Base-by-base conservation (phyloP, 768 basidiomycete species). In the Fomitopsis pulvina region DNA sequence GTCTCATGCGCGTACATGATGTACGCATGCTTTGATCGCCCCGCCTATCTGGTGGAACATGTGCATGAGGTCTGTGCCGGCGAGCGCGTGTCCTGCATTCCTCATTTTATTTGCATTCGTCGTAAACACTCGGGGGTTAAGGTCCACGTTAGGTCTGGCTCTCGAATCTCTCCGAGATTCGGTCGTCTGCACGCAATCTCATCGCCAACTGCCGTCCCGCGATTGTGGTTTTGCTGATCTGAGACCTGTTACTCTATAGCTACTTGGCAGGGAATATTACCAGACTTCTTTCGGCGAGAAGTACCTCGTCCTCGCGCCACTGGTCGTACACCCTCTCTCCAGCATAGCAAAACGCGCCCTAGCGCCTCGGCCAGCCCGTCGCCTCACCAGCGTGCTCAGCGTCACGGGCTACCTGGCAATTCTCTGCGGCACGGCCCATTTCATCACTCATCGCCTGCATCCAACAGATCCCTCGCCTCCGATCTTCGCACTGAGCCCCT, bases 191-290 rank as follows among this genome's bases (percentile, higher is more conserved):
- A n/a, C n/a, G n/a, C n/a, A n/a, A n/a, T n/a, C n/a, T n/a, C n/a
- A n/a, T n/a, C 14, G 29, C 7, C 29, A 30, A 7, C 34, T 37
- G 14, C 34, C 9, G 12, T 10, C 8, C n/a, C 14, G 16, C 26
- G 10, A 29, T 29, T 49, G 6, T n/a, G 18, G 21, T 22, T 22
- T n/a, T 28, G 29, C 39, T 10, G 24, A 29, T 26, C 20, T 6
- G 16, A 11, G 24, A 10, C 38, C 37, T 12, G 4, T 37, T 4
- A 37, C 34, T 14, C 29, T 16, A 38, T 57, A 92, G 88, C 70
- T 93, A 39, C 71, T 94, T 11, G 87, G 89, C 9, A 70, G 90
- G 47, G 90, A 91, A 66, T 91, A 90, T 66, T 93, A 94, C 64
- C 88, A 92, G 61, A 86, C 84, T 0, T 49, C 68, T 0, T 73